A percentile compares a stretch with the other conserved stretches of the same genome.
Evolutionary conservation across 2,329 filamentous ascomycete genomes (phyloP).

Genomic region (Epicoccum nigrum): DNA sequence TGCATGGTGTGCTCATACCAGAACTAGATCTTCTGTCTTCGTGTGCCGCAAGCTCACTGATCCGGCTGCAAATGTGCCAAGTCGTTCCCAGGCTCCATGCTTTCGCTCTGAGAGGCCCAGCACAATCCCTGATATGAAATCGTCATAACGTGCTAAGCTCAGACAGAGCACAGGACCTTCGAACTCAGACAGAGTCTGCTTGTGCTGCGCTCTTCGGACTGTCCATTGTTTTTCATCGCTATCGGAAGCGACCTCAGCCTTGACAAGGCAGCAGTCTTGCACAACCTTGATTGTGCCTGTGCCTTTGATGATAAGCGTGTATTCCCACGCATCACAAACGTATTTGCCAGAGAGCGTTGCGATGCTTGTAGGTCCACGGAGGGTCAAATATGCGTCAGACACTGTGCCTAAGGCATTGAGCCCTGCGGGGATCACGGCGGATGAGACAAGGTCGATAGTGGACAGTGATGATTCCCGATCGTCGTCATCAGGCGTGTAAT

Average conservation of each 20-base stretch:
- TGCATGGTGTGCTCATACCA: slow-evolving; percentile 19
- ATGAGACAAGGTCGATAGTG: slow-evolving; percentile 24
- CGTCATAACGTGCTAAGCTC: slow-evolving; percentile 33
- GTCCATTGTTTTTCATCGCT: slow-evolving; percentile 12
- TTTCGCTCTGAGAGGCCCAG: slow-evolving; percentile 27
- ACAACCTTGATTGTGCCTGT: slow-evolving; percentile 32
- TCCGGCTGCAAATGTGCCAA: slow-evolving; percentile 41
- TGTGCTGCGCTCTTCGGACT: slow-evolving; percentile 30
- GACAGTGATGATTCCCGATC: slow-evolving; percentile 27
- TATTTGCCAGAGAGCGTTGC: slow-evolving; percentile 26
- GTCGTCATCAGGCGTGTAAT: slow-evolving; percentile 28
- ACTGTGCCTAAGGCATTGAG: slow-evolving; percentile 39
- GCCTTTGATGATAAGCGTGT: slow-evolving; percentile 35
- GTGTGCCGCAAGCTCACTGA: slow-evolving; percentile 27
- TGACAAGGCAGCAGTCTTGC: slow-evolving; percentile 38
- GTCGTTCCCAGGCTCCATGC: slow-evolving; percentile 27
- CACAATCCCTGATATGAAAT: slow-evolving; percentile 36
- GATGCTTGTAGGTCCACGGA: slow-evolving; percentile 30
- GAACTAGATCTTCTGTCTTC: slow-evolving; percentile 23
- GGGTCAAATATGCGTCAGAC: slow-evolving; percentile 26
- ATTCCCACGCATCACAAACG: slow-evolving; percentile 25
- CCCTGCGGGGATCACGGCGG: slow-evolving; percentile 23
- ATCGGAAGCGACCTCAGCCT: slow-evolving; percentile 11
- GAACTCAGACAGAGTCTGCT: slow-evolving; percentile 22
- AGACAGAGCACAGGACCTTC: slow-evolving; percentile 35